phyloP scores from a whole-genome alignment of 345 rosid species.

The Citrus glauca region DNA sequence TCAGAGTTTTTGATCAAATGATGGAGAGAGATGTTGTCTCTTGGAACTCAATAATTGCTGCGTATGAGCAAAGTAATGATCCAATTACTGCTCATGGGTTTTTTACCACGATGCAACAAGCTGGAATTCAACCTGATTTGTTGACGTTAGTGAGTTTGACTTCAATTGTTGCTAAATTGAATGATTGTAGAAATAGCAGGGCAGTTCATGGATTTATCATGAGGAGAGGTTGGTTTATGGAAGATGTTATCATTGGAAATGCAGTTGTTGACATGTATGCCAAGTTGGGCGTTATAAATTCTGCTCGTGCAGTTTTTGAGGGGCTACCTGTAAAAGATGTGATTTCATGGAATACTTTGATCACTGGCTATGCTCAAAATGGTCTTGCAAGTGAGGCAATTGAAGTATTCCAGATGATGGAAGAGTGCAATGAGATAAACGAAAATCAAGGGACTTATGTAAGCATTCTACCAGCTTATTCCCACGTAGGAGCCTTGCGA shows the following conservation, averaged over 20 bases:
- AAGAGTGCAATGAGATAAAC: slow-evolving; percentile 28
- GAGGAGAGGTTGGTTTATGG: slow-evolving; percentile 41
- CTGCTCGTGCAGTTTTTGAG: slow-evolving; percentile 39
- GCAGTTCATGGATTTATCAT: slow-evolving; percentile 38
- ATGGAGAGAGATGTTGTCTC: slow-evolving; percentile 41
- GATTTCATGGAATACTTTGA: slow-evolving; percentile 53
- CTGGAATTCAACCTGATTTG: slow-evolving; percentile 37
- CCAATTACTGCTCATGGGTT: slow-evolving; percentile 30
- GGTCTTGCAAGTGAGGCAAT: slow-evolving; percentile 62
- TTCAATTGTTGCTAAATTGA: slow-evolving; percentile 42
- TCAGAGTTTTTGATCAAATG: slow-evolving; percentile 41
- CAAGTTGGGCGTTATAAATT: slow-evolving; percentile 39
- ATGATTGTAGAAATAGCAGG: slow-evolving; percentile 28
- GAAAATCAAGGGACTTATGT: slow-evolving; percentile 60
- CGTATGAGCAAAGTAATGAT: slow-evolving; percentile 48
- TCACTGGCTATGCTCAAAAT: slow-evolving; percentile 53
- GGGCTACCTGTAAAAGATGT: slow-evolving; percentile 41
- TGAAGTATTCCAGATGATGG: slow-evolving; percentile 38
- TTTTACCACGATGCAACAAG: slow-evolving; percentile 35
- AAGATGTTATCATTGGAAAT: slow-evolving; percentile 39
- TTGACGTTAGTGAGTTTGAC: slow-evolving; percentile 50
- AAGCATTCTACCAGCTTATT: slow-evolving; percentile 52
- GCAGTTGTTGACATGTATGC: slow-evolving; percentile 55
- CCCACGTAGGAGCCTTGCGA: slow-evolving; percentile 48
- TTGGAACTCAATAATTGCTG: slow-evolving; percentile 62